Evolutionary conservation across 2,329 filamentous ascomycete species (phyloP).

Genomic region (Verticillium nubilum): DNA sequence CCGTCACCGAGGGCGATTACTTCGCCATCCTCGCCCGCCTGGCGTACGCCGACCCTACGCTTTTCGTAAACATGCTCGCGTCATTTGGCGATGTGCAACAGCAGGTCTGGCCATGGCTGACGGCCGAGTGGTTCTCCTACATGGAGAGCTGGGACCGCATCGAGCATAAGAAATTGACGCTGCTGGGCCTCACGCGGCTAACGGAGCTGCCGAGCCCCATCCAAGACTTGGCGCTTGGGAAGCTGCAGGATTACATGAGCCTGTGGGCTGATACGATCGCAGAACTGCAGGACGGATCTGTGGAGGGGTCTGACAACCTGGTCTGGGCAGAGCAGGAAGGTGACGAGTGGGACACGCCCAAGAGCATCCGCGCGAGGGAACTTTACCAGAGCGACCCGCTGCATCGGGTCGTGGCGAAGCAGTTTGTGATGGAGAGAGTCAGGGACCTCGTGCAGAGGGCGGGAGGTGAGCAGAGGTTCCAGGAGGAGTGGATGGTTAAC

Average conservation of each 20-base stretch:
- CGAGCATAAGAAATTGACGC: constrained; percentile 64
- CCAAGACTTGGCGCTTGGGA: constrained; percentile 51
- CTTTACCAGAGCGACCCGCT: constrained; percentile 58
- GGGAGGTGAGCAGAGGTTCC: constrained; percentile 63
- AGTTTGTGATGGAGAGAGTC: constrained; percentile 60
- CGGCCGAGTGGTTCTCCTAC: constrained; percentile 61
- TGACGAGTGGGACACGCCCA: constrained; percentile 51
- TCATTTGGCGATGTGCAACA: constrained; percentile 40
- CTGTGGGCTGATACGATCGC: constrained; percentile 69
- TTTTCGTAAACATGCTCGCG: constrained; percentile 57
- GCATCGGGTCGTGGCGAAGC: constrained; percentile 57
- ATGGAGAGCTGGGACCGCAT: constrained; percentile 63
- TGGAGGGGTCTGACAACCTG: constrained; percentile 45
- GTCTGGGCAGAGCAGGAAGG: constrained; percentile 37
- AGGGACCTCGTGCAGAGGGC: constrained; percentile 50
- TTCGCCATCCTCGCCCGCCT: constrained; percentile 78
- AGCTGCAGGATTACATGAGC: constrained; percentile 67
- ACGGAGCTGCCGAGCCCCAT: constrained; percentile 56
- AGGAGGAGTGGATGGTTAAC: constrained; percentile 64
- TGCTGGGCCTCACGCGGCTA: constrained; percentile 66
- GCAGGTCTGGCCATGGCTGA: constrained; percentile 55
- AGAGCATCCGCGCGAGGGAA: constrained; percentile 46
- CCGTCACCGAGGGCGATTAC: constrained; percentile 78
- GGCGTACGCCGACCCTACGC: constrained; percentile 62
- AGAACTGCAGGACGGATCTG: constrained; percentile 58